These are phyloP conservation scores for Cerioporus squamosus DNA, from an alignment of 1,284 basidiomycete species.

Conservation along the genomic window DNA sequence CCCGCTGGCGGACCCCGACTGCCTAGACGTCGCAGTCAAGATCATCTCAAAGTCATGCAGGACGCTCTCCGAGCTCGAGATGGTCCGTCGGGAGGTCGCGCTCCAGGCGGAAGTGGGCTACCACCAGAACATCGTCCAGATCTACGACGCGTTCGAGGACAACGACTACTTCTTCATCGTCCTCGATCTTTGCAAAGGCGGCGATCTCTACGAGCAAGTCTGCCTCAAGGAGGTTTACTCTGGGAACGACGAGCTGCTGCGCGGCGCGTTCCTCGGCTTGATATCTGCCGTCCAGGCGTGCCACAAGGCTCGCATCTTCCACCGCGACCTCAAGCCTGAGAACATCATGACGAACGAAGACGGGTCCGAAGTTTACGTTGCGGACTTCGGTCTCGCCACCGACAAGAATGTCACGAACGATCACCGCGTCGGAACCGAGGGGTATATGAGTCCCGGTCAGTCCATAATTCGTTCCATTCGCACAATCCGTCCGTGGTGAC, in stretches of 20 bases:
- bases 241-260: conserved; percentile 54
- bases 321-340: conserved; percentile 80
- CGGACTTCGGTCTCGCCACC: conserved; percentile 78
- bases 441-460: conserved; percentile 67
- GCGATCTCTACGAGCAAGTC: conserved; percentile 70
- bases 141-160: conserved; percentile 64
- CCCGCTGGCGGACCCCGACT: conserved; percentile 3
- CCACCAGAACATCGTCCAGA: conserved; percentile 61
- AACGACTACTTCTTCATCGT: conserved; percentile 61
- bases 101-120: conserved; percentile 61
- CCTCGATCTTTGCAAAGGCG: conserved; percentile 65
- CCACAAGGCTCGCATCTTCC: conserved; percentile 63
- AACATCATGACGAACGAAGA: conserved; percentile 63
- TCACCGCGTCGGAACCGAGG: conserved; percentile 55
- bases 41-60: conserved; percentile 26
- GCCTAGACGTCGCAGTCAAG: conserved; percentile 31
- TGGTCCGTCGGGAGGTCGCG: conserved; percentile 29
- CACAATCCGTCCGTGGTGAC: background rate
- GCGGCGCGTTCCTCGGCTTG: conserved; percentile 59
- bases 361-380: conserved; percentile 55
- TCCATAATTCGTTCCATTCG: background rate
- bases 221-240: conserved; percentile 52
- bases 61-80: conserved; percentile 7
- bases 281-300: conserved; percentile 67
- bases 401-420: conserved; percentile 47